These are phyloP conservation scores for Penicillium bialowiezense DNA, from an alignment of 495 filamentous ascomycete species.

Conservation along the genomic window DNA sequence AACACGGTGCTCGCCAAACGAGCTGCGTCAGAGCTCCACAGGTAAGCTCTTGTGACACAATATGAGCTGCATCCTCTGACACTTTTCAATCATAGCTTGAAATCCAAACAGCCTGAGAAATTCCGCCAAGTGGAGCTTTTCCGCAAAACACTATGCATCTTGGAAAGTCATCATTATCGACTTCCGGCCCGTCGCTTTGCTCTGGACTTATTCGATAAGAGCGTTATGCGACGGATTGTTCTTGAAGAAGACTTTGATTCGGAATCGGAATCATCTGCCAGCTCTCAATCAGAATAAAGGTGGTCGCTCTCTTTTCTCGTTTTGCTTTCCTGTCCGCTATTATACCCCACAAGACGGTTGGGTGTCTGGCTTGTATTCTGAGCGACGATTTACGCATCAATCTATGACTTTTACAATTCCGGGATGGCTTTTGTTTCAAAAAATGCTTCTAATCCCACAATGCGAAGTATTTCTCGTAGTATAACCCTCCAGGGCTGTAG, in stretches of 20 bases:
- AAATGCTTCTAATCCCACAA: too few relatives aligned
- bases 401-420: constrained; percentile 3
- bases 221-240: constrained; percentile 77
- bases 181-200: constrained; percentile 81
- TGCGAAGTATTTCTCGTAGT: too few relatives aligned
- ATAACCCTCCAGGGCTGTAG: too few relatives aligned
- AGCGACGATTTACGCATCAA: constrained; percentile 12
- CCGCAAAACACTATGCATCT: constrained; percentile 73
- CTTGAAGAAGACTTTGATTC: constrained; percentile 59
- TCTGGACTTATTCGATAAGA: constrained; percentile 90
- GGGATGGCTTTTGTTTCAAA: not conserved
- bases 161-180: constrained; percentile 90
- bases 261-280: constrained; percentile 30
- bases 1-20: constrained; percentile 84
- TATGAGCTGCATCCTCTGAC: constrained; percentile 8
- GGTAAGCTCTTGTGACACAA: constrained; percentile 27
- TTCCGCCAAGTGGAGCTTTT: constrained; percentile 79
- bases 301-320: constrained; percentile 4
- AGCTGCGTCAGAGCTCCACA: constrained; percentile 68
- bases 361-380: constrained; percentile 7
- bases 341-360: constrained; percentile 8
- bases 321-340: not conserved
- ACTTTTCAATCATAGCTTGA: constrained; percentile 47
- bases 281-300: constrained; percentile 21
- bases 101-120: constrained; percentile 60